Conservation (phyloP, 129 eudicot genomes). For the Saussurea involucrata region DNA sequence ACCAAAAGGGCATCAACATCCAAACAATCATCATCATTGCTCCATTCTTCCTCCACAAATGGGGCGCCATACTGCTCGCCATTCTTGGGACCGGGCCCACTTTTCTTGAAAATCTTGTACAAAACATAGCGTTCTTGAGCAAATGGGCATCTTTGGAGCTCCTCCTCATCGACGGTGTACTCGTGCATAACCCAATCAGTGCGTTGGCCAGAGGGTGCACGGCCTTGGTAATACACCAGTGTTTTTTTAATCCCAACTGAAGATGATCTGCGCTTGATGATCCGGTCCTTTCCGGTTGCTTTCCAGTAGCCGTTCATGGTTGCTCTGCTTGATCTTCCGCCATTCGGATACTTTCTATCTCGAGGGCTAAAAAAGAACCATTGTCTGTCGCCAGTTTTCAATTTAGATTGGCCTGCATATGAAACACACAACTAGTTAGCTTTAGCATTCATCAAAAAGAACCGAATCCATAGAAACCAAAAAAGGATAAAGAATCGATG, state of each 20-base stretch:
- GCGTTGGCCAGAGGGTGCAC: slow-evolving; percentile 78
- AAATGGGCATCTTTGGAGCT: slow-evolving; percentile 64
- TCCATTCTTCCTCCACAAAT: slow-evolving; percentile 90
- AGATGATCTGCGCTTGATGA: slow-evolving; percentile 46
- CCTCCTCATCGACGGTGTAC: slow-evolving; percentile 79
- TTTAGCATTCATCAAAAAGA: too few species aligned
- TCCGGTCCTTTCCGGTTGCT: slow-evolving; percentile 89
- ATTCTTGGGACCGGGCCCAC: slow-evolving; percentile 92
- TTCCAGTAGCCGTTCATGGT: slow-evolving; percentile 88
- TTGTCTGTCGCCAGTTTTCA: slow-evolving; percentile 83
- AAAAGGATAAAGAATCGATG: too few species aligned
- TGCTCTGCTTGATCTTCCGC: slow-evolving; percentile 72
- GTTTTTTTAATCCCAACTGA: slow-evolving; percentile 81
- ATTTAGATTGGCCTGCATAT: slow-evolving; percentile 55
- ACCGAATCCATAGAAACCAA: neutral
- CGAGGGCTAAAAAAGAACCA: slow-evolving; percentile 95
- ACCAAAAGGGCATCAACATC: slow-evolving; percentile 25
- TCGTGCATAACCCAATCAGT: slow-evolving; percentile 99
- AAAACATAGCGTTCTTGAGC: slow-evolving; percentile 58
- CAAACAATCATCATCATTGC: slow-evolving; percentile 45
- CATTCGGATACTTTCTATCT: slow-evolving; percentile 81
- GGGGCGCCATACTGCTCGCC: slow-evolving; percentile 96
- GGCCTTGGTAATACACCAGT: slow-evolving; percentile 74
- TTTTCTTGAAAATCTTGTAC: slow-evolving; percentile 78
- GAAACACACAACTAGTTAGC: slow-evolving; percentile 3